Conservation (phyloP, 768 basidiomycete species). For the Termitomyces bulborhizus region DNA sequence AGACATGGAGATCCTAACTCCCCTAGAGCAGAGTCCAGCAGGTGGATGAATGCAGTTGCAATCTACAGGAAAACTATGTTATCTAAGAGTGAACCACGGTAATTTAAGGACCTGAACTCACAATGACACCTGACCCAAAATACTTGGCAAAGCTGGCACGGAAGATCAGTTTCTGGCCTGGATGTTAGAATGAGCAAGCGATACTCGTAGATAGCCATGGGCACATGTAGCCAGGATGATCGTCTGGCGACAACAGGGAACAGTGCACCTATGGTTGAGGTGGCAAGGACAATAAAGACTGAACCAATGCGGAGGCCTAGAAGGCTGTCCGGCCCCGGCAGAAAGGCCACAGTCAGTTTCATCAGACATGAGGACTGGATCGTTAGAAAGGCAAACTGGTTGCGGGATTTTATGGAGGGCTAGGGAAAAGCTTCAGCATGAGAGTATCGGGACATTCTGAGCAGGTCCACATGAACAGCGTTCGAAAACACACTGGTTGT, state of each 20-base stretch:
- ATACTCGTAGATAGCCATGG: slow-evolving; percentile 63
- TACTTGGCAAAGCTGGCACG: slow-evolving; percentile 73
- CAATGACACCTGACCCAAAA: slow-evolving; percentile 88
- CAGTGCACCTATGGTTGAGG: slow-evolving; percentile 56
- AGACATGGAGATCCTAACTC: slow-evolving; percentile 71
- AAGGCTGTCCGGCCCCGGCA: slow-evolving; percentile 42
- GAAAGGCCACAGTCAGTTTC: slow-evolving; percentile 41
- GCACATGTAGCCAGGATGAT: slow-evolving; percentile 47
- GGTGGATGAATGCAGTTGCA: slow-evolving; percentile 85
- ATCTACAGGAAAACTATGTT: slow-evolving; percentile 41
- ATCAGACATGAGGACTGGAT: neutral
- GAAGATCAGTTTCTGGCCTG: neutral
- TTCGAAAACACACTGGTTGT: no score
- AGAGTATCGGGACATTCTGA: no score
- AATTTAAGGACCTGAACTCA: slow-evolving; percentile 25
- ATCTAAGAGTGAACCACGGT: neutral
- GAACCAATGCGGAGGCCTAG: slow-evolving; percentile 59
- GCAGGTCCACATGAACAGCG: neutral
- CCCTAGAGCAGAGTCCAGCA: slow-evolving; percentile 68
- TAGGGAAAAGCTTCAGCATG: neutral
- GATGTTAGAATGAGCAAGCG: slow-evolving; percentile 15
- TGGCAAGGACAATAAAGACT: slow-evolving; percentile 65
- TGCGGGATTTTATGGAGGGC: neutral
- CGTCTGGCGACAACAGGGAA: slow-evolving; percentile 65
- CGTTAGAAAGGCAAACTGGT: neutral